Evolutionary conservation across 305 asterid species (phyloP).

Genomic region (Fraxinus platypoda): DNA sequence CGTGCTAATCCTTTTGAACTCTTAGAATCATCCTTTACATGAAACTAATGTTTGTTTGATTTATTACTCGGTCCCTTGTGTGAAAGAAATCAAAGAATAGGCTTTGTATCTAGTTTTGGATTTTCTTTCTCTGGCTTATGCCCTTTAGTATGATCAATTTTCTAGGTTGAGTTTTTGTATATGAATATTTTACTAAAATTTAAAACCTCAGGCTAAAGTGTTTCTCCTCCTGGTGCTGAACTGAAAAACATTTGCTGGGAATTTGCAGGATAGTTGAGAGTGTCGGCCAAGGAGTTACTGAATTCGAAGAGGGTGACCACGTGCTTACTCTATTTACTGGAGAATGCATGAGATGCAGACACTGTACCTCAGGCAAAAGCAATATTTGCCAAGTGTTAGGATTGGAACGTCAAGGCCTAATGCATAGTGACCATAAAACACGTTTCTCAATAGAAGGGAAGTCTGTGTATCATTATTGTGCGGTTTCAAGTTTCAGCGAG

Average conservation of each 20-base stretch:
- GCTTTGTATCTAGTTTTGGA: background rate
- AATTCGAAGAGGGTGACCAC: slow-evolving; percentile 74
- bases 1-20: background rate
- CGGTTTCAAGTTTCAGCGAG: slow-evolving; percentile 95
- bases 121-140: background rate
- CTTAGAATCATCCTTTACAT: background rate
- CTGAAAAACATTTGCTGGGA: slow-evolving; percentile 5
- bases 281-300: slow-evolving; percentile 83
- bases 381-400: slow-evolving; percentile 81
- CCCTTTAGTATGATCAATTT: background rate
- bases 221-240: slow-evolving; percentile 4
- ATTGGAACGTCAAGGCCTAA: slow-evolving; percentile 80
- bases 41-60: background rate
- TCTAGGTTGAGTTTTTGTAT: background rate
- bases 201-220: background rate
- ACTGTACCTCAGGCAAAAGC: slow-evolving; percentile 75
- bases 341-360: slow-evolving; percentile 83
- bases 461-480: slow-evolving; percentile 79
- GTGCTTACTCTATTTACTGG: slow-evolving; percentile 84
- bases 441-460: slow-evolving; percentile 78
- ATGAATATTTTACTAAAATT: background rate
- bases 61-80: background rate
- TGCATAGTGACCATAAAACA: slow-evolving; percentile 83
- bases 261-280: slow-evolving; percentile 83
- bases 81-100: background rate